Evolutionary conservation across 1,139 yeast genomes (phyloP).

Genomic region (Chernovozyma sophiae-reginae): DNA sequence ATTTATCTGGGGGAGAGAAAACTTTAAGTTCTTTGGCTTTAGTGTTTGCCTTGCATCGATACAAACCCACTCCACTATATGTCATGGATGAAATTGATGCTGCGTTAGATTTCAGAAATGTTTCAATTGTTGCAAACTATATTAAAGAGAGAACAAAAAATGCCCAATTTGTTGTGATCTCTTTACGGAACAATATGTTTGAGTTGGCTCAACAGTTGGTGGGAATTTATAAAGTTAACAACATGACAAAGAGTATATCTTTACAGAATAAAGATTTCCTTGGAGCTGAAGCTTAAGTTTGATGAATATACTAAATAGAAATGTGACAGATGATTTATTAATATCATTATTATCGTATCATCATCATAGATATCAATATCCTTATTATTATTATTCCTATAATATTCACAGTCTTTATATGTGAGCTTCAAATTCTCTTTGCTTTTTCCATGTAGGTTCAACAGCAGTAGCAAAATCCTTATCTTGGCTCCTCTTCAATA

Average conservation of each 20-base stretch:
- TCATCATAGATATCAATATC: too few relatives aligned
- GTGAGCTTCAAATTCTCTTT: constrained; percentile 26
- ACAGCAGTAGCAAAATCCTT: constrained; percentile 59
- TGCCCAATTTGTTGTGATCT: constrained; percentile 95
- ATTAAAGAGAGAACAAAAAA: constrained; percentile 93
- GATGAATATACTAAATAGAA: too few relatives aligned
- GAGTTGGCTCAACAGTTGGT: constrained; percentile 91
- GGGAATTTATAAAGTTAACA: constrained; percentile 90
- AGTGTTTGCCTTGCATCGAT: constrained; percentile 93
- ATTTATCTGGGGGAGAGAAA: constrained; percentile 96
- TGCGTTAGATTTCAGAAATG: constrained; percentile 94
- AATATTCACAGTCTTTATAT: too few relatives aligned
- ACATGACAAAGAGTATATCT: constrained; percentile 84
- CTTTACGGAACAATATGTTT: constrained; percentile 95
- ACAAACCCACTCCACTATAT: constrained; percentile 94
- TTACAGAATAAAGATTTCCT: constrained; percentile 58
- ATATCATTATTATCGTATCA: too few relatives aligned
- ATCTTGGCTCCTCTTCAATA: constrained; percentile 62
- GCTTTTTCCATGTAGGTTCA: constrained; percentile 50
- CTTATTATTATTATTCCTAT: too few relatives aligned
- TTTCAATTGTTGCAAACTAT: constrained; percentile 94
- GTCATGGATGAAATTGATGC: constrained; percentile 99
- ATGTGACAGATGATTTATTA: too few relatives aligned
- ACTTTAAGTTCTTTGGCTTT: constrained; percentile 92
- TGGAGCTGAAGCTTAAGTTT: too few relatives aligned